Conservation (phyloP, 345 rosid species). For the Erodium maritimum region DNA sequence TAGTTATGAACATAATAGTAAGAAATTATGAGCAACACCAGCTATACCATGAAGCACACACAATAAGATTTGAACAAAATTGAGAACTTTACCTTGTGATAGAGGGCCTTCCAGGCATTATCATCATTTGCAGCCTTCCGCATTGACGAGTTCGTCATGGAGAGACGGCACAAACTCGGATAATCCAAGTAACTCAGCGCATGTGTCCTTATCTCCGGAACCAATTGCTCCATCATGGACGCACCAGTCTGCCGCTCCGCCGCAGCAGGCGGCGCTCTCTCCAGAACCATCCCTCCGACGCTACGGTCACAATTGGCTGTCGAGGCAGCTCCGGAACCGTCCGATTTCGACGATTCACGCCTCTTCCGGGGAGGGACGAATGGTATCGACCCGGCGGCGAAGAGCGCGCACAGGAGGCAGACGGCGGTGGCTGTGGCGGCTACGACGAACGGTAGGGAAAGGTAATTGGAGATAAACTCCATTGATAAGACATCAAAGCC, state of each 20-base stretch:
- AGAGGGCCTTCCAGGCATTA: conserved; percentile 95
- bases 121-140: conserved; percentile 97
- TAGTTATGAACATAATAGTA: neutral
- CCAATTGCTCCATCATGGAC: conserved; percentile 99
- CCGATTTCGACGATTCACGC: conserved; percentile 19
- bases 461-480: conserved; percentile 30
- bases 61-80: neutral
- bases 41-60: too few species aligned
- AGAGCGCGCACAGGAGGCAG: conserved; percentile 29
- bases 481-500: conserved; percentile 51
- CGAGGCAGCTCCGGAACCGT: conserved; percentile 5
- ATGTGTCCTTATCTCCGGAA: conserved; percentile 96
- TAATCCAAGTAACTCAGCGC: conserved; percentile 97
- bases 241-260: conserved; percentile 63
- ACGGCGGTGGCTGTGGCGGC: conserved; percentile 35
- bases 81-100: conserved; percentile 56
- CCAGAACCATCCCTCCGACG: conserved; percentile 12
- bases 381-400: conserved; percentile 26
- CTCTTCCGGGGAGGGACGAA: conserved; percentile 17
- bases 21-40: too few species aligned
- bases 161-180: conserved; percentile 81
- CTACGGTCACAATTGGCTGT: conserved; percentile 5
- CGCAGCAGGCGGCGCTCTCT: conserved; percentile 18
- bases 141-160: conserved; percentile 98
- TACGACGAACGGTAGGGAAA: conserved; percentile 16